phyloP scores from a whole-genome alignment of 1,139 yeast genomes.

The Debaryomyces robertsiae region DNA sequence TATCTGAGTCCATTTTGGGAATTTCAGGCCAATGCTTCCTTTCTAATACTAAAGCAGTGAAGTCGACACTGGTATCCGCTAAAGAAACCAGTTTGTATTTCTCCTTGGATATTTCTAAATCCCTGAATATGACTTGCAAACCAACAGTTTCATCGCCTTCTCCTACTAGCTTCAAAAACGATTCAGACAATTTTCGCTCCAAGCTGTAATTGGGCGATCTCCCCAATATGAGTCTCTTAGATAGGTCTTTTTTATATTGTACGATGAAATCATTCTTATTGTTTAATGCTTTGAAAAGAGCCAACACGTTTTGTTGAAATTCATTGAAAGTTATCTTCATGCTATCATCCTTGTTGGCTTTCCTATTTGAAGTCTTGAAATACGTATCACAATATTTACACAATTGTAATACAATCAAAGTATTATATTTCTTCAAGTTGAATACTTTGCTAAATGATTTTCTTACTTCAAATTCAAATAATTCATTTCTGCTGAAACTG shows the following conservation, averaged over 20 bases:
- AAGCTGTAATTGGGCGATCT: conserved; percentile 22
- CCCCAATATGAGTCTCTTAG: conserved; percentile 37
- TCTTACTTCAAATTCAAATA: conserved; percentile 34
- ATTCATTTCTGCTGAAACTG: conserved; percentile 19
- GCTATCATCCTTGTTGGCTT: conserved; percentile 10
- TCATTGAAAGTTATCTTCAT: conserved; percentile 18
- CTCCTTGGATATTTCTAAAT: conserved; percentile 26
- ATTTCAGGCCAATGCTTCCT: conserved; percentile 46
- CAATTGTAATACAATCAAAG: conserved; percentile 26
- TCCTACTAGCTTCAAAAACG: conserved; percentile 31
- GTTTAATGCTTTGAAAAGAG: conserved; percentile 36
- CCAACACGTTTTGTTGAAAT: conserved; percentile 25
- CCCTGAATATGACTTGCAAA: conserved; percentile 38
- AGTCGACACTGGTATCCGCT: conserved; percentile 21
- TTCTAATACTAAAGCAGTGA: conserved; percentile 38
- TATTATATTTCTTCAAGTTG: conserved; percentile 25
- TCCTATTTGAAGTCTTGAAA: conserved; percentile 23
- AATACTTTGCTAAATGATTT: conserved; percentile 28
- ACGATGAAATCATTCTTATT: conserved; percentile 38
- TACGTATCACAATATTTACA: conserved; percentile 39
- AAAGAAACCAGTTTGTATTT: conserved; percentile 19
- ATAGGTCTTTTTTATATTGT: conserved; percentile 38
- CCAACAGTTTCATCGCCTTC: conserved; percentile 35
- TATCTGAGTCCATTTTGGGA: conserved; percentile 29
- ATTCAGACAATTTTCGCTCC: conserved; percentile 32